phyloP scores from a whole-genome alignment of 768 basidiomycete genomes.

The Mycena galericulata region DNA sequence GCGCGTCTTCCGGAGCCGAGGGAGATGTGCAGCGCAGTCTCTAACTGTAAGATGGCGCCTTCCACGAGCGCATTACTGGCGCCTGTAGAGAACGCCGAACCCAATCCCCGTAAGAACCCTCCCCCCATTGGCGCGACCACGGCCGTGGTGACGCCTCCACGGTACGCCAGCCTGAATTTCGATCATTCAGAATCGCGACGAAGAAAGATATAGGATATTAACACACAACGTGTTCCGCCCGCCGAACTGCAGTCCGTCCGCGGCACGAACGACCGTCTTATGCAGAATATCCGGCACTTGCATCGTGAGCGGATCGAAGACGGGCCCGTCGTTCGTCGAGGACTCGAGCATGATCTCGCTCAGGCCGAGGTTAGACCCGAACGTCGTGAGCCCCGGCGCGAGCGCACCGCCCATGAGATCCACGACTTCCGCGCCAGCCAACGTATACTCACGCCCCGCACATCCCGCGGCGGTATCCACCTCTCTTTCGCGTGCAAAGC shows the following conservation, averaged over 20 bases:
- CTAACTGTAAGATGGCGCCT: conserved; percentile 72
- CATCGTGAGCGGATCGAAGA: conserved; percentile 60
- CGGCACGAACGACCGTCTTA: conserved; percentile 64
- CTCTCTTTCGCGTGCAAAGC: conserved; percentile 10
- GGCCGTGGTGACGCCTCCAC: conserved; percentile 75
- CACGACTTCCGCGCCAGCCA: conserved; percentile 46
- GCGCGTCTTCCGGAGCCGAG: conserved; percentile 59
- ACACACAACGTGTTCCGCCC: conserved; percentile 64
- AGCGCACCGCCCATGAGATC: conserved; percentile 76
- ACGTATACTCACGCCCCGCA: no score
- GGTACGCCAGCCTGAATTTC: conserved; percentile 69
- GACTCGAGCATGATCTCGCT: conserved; percentile 74
- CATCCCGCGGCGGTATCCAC: no score
- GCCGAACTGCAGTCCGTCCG: conserved; percentile 70
- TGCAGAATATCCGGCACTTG: conserved; percentile 46
- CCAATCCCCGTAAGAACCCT: conserved; percentile 70
- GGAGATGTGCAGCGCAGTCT: conserved; percentile 74
- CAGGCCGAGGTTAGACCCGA: conserved; percentile 73
- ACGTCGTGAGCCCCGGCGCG: conserved; percentile 70
- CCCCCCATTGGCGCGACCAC: conserved; percentile 70
- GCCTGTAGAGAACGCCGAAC: conserved; percentile 70
- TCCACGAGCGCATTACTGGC: conserved; percentile 68
- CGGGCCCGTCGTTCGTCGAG: conserved; percentile 74
- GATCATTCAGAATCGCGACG: not conserved
- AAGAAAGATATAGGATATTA: not conserved